Conservation (phyloP, 139 green algal genomes). For the Nannochloris sp. region DNA sequence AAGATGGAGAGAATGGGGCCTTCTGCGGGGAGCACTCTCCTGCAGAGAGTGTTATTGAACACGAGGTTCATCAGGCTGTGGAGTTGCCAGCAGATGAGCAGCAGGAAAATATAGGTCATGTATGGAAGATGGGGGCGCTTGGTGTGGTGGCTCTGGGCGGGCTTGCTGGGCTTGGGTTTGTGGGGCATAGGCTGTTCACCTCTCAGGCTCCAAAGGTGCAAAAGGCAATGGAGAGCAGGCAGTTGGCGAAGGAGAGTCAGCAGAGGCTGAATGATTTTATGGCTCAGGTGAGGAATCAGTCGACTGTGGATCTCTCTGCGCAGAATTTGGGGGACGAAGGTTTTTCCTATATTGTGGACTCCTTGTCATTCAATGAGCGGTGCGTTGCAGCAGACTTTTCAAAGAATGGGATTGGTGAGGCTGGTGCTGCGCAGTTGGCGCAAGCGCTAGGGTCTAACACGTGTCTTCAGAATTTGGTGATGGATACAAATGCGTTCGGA, state of each 20-base stretch:
- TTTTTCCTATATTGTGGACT: conserved; percentile 73
- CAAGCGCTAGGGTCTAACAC: conserved; percentile 51
- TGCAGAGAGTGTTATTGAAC: neutral
- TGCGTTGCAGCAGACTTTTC: conserved; percentile 69
- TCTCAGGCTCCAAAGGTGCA: conserved; percentile 30
- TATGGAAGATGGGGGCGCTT: conserved; percentile 18
- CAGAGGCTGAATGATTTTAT: conserved; percentile 68
- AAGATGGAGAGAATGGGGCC: neutral
- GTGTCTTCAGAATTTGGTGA: conserved; percentile 47
- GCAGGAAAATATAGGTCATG: conserved; percentile 16
- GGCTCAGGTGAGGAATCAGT: conserved; percentile 47
- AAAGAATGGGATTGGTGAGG: conserved; percentile 81
- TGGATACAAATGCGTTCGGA: conserved; percentile 71
- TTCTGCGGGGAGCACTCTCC: neutral
- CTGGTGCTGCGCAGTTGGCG: conserved; percentile 55
- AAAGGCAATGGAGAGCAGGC: conserved; percentile 40
- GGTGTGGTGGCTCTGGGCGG: conserved; percentile 25
- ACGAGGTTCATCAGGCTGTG: neutral
- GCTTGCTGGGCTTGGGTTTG: conserved; percentile 22
- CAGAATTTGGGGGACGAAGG: conserved; percentile 88
- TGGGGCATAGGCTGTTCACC: conserved; percentile 27
- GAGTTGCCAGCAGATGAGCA: neutral
- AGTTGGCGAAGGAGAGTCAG: conserved; percentile 53
- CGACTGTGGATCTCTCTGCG: conserved; percentile 62
- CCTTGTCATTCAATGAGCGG: conserved; percentile 83